Evolutionary conservation across 2,329 filamentous ascomycete genomes (phyloP).

Genomic region (Colletotrichum ledebouriae): DNA sequence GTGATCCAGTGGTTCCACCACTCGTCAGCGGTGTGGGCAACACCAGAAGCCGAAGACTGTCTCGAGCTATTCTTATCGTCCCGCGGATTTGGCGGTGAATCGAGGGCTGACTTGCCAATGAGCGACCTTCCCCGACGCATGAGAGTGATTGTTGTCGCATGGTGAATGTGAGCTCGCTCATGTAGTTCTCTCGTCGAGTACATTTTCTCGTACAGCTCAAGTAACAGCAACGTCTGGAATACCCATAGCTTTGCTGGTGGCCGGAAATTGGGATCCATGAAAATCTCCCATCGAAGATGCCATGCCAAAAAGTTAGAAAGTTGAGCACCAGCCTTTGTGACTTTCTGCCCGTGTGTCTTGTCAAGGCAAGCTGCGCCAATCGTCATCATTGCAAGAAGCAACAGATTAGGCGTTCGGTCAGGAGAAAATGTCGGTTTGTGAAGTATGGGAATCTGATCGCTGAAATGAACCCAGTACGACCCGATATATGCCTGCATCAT

Average conservation of each 20-base stretch:
- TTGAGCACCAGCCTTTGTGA: slow-evolving; percentile 82
- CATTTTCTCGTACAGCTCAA: slow-evolving; percentile 98
- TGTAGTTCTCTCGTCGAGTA: slow-evolving; percentile 93
- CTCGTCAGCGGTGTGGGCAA: slow-evolving; percentile 81
- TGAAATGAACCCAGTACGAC: slow-evolving; percentile 96
- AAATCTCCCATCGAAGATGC: slow-evolving; percentile 96
- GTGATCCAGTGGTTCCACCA: slow-evolving; percentile 98
- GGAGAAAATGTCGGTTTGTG: slow-evolving; percentile 95
- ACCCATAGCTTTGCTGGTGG: slow-evolving; percentile 96
- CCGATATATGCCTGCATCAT: slow-evolving; percentile 97
- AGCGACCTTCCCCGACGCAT: slow-evolving; percentile 95
- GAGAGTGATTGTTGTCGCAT: slow-evolving; percentile 92
- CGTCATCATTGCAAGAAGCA: slow-evolving; percentile 90
- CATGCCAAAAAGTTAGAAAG: slow-evolving; percentile 91
- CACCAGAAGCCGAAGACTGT: slow-evolving; percentile 72
- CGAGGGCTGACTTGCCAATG: slow-evolving; percentile 85
- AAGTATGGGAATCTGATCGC: slow-evolving; percentile 92
- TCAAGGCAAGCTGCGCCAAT: slow-evolving; percentile 93
- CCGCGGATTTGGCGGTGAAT: slow-evolving; percentile 83
- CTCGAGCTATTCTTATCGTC: slow-evolving; percentile 72
- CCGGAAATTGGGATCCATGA: slow-evolving; percentile 89
- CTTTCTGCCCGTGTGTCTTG: slow-evolving; percentile 79
- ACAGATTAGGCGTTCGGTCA: slow-evolving; percentile 85
- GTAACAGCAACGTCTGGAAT: slow-evolving; percentile 88
- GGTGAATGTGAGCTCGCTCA: slow-evolving; percentile 95